Percentiles rank a stretch among this genome's conserved stretches.
Evolutionary conservation across 345 rosid genomes (phyloP).

Genomic region (Garcia nutans): DNA sequence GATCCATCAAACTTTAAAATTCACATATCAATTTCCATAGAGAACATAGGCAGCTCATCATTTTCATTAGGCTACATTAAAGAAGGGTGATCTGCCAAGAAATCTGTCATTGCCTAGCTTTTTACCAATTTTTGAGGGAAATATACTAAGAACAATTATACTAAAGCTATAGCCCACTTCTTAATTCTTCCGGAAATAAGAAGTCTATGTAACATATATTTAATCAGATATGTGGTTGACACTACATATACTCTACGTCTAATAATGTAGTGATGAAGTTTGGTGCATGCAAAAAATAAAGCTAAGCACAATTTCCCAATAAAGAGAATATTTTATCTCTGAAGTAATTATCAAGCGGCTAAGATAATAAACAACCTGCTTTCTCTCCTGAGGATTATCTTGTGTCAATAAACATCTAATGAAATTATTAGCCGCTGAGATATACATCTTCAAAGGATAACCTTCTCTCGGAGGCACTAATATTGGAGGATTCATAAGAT

Average conservation of each 20-base stretch:
- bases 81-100: not conserved
- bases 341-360: accelerated
- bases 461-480: no score
- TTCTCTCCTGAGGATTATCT: no score
- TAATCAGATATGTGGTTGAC: not conserved
- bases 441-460: no score
- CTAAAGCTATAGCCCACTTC: not conserved
- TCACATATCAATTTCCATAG: no score
- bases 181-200: not conserved
- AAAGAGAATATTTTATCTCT: not conserved
- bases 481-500: no score
- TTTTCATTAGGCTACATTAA: no score
- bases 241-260: not conserved
- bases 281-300: not conserved
- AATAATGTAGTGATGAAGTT: not conserved
- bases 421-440: no score
- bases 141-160: not conserved
- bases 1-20: no score
- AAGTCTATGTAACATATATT: no score
- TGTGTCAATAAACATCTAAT: no score
- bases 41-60: no score
- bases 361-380: no score
- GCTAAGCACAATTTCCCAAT: not conserved
- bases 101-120: not conserved
- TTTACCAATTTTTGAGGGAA: not conserved